These are phyloP conservation scores for Agrocybe praecox DNA, from an alignment of 768 basidiomycete genomes.

Conservation along the genomic window DNA sequence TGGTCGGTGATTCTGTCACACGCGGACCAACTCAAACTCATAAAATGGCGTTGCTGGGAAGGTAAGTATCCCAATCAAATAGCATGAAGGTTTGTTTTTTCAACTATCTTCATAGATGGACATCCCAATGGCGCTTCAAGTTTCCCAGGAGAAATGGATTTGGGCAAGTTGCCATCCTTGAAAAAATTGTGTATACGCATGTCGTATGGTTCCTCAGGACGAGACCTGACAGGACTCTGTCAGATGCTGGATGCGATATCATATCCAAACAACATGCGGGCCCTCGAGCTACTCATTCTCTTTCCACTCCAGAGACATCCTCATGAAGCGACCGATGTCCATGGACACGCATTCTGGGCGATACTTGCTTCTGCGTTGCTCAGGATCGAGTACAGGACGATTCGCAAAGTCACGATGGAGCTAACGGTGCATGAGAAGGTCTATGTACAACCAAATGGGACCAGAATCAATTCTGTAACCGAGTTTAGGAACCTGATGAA, in stretches of 20 bases:
- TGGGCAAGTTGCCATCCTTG: constrained; percentile 11
- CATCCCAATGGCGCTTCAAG: constrained; percentile 8
- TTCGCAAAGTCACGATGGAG: constrained; percentile 14
- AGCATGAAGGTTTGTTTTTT: neutral
- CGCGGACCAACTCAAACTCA: constrained; percentile 12
- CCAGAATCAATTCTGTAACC: constrained; percentile 10
- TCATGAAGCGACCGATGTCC: constrained; percentile 4
- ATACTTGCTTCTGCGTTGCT: constrained; percentile 8
- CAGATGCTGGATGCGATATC: constrained; percentile 13
- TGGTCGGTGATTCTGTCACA: constrained; percentile 15
- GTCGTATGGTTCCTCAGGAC: constrained; percentile 17
- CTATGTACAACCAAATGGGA: constrained; percentile 4
- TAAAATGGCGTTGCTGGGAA: constrained; percentile 24
- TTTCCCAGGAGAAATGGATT: constrained; percentile 15
- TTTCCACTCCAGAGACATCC: constrained; percentile 14
- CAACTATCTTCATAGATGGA: neutral
- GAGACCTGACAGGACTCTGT: constrained; percentile 15
- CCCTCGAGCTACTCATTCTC: constrained; percentile 14
- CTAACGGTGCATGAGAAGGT: constrained; percentile 16
- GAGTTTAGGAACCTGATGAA: constrained; percentile 15
- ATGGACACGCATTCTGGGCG: constrained; percentile 11
- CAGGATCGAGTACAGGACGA: constrained; percentile 5
- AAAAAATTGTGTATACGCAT: constrained; percentile 17
- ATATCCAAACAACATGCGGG: neutral
- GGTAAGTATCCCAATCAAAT: no score